Base-by-base conservation (phyloP, 1,284 basidiomycete genomes). In the Irpex sp. region DNA sequence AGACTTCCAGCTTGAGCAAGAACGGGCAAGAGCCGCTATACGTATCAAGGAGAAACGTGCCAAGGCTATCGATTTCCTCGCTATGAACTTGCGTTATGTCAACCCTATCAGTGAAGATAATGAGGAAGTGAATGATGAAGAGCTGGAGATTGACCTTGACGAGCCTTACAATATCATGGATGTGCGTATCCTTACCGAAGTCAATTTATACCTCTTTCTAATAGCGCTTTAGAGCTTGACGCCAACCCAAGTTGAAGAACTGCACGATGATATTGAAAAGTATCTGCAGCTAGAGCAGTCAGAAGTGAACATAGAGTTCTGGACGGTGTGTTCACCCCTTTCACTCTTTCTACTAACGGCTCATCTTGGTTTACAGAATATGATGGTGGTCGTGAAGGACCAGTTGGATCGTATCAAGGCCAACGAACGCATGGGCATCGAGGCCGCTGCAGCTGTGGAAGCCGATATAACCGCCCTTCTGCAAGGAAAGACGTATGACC, bases 81-180 rank as follows among this genome's bases (percentile, higher is more conserved):
- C 94, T 48, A 84, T 98, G 69, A 98, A 98, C 72, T 82, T 98
- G 59, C 89, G 91, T 63, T 98, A 94, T 72, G 90, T 93, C 59
- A 86, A 85, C 64, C 83, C 82, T n/a, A 75, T 81, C 55, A 58
- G 33, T 7, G 77, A 80, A 4, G 84, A 88, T 16, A 84, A 87
- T 33, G 89, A 91, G 7, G 83, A 84, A 12, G 78, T 81, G 60
- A 83, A 78, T 3, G 78, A 85, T 62, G 87, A 92, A 42, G 94
- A 94, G 12, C 82, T 99, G 57, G 97, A 99, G 75, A 97, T 98
- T 68, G 97, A 99, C 75, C 84, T 99, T 54, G 96, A 98, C 67
- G 97, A 99, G 74, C 97, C 97, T 0, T 98, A 98, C 77, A 91
- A 91, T 67, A 98, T 99, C 66, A 90, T 99, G 65, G 93, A 97